Evolutionary conservation across 176 grass and related monocot genomes (phyloP), one percentile per base, ranked within the genome.

Genomic region (Puccinellia tenuiflora): DNA sequence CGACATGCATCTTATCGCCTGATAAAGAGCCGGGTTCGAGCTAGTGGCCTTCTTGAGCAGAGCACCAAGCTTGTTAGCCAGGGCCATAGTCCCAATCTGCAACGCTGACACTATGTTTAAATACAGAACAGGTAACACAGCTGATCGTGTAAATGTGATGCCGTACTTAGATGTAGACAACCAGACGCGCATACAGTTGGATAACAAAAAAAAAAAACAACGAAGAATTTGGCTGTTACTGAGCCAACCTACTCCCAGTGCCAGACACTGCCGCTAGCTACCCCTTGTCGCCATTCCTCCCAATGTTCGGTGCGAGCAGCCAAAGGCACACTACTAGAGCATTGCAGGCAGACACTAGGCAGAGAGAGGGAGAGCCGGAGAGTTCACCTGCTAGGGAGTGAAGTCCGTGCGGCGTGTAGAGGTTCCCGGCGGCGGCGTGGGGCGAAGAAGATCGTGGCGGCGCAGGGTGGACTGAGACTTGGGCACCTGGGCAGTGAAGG

Each of bases 1-100:
- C 68, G 96, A 96, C 97, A 99, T 99, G 89, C 85, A 99, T 94
- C 97, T 68, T 79, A 96, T 85, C 53, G 97, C 75, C 52, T 99
- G 93, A 52, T 81, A 90, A 21, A 99, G 42, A 50, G 89, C 64
- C 12, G 86, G 88, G 75, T 77, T 92, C 4, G 88, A 87, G 55
- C 89, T 81, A 0, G 86, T 86, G 47, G 84, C 80, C 75, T 90
- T 86, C 93, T 99, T 96, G 38, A 99, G 78, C 15, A 99, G 84
- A 82, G 46, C 69, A 46, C 97, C 89, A 68, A 99, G 56, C 78
- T 86, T 99, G 81, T 84, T 89, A 21, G 81, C 72, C 22, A 99
- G 76, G 8, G 88, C 91, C 96, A 94, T 96, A 3, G 38, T 45
- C 33, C 37, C 38, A n/a, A 89, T 56, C 88, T 96, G 79, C 74